phyloP scores from a whole-genome alignment of 176 grass and related monocot genomes.

The sorghum (Sorghum bicolor) region Sorghum_bicolor_NCBIv3 NC_012873.2:60430501-60431000 shows the following conservation, averaged over 20 bases:
- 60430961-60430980: slow-evolving; percentile 34
- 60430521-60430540: slow-evolving; percentile 23
- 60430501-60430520: slow-evolving; percentile 19
- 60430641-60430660: not conserved
- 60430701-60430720: slow-evolving; percentile 9
- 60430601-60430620: slow-evolving; percentile 1
- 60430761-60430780: not conserved
- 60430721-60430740: not conserved
- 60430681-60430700: not conserved
- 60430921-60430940: not conserved
- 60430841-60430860: not conserved
- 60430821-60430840: not conserved
- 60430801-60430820: not conserved
- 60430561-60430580: not conserved
- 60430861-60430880: not conserved
- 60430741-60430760: not conserved
- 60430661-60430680: not conserved
- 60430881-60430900: not conserved
- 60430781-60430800: not conserved
- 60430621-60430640: not conserved
- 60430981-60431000: not conserved
- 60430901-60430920: not conserved
- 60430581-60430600: not conserved
- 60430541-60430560: not conserved
- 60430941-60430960: slow-evolving; percentile 39